Percentiles rank a stretch among this genome's conserved stretches.
phyloP scores from a whole-genome alignment of 2,329 filamentous ascomycete genomes.

The Dissoconium aciculare region DNA sequence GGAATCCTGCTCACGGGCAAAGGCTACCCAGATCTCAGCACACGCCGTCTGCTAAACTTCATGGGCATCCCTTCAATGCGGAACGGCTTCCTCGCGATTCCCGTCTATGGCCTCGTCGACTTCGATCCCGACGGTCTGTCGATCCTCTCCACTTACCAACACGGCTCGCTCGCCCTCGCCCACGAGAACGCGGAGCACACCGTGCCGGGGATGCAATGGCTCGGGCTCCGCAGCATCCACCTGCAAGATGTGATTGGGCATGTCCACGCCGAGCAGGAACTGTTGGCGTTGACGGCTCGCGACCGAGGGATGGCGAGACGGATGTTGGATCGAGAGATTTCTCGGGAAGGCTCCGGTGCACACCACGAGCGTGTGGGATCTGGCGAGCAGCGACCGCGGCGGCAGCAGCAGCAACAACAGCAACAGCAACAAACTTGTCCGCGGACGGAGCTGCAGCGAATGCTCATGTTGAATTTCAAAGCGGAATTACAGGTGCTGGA shows the following conservation, averaged over 20 bases:
- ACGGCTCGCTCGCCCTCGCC: conserved; percentile 47
- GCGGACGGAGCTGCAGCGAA: conserved; percentile 57
- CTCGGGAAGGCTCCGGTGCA: conserved; percentile 4
- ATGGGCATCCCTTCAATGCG: conserved; percentile 35
- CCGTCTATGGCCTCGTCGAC: conserved; percentile 53
- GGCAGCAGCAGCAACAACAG: too few species aligned
- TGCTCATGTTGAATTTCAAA: conserved; percentile 61
- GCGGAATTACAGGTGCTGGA: conserved; percentile 52
- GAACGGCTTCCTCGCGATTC: conserved; percentile 29
- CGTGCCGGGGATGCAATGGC: conserved; percentile 44
- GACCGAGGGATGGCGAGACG: conserved; percentile 45
- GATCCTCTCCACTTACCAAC: conserved; percentile 59
- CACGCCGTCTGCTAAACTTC: conserved; percentile 47
- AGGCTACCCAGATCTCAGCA: conserved; percentile 65
- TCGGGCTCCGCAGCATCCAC: conserved; percentile 41
- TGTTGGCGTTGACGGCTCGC: conserved; percentile 37
- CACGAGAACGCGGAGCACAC: conserved; percentile 41
- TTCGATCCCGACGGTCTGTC: conserved; percentile 62
- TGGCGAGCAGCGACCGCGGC: conserved; percentile 28
- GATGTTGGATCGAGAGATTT: conserved; percentile 30
- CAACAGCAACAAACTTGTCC: too few species aligned
- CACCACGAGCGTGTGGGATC: too few species aligned
- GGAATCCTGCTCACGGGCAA: conserved; percentile 63
- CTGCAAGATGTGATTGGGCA: conserved; percentile 10
- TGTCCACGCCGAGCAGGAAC: conserved; percentile 24